Evolutionary conservation across 139 green algal species (phyloP).

Genomic region (Pleodorina starrii): DNA sequence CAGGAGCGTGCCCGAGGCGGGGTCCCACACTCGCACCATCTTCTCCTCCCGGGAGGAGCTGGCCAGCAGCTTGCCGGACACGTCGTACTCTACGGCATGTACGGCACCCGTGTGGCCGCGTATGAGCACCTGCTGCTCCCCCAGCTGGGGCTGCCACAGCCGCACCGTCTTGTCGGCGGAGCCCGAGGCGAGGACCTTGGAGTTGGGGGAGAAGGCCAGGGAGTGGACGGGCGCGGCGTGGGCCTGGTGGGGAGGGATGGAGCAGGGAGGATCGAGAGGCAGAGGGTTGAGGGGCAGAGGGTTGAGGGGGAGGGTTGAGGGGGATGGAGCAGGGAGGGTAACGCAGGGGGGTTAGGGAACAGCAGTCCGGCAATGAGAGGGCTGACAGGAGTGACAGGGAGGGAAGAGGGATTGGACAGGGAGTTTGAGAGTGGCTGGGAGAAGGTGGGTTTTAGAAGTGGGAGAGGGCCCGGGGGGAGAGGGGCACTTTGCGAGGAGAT

Average conservation of each 20-base stretch:
- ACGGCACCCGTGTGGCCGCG: constrained; percentile 13
- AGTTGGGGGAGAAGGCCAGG: constrained; percentile 33
- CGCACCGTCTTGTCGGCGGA: constrained; percentile 39
- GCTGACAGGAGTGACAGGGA: too few relatives aligned
- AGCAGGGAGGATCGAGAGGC: not conserved
- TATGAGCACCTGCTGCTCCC: constrained; percentile 25
- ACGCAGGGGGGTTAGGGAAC: too few relatives aligned
- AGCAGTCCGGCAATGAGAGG: too few relatives aligned
- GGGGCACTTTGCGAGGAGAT: too few relatives aligned
- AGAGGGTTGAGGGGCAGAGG: not conserved
- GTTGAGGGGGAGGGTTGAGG: too few relatives aligned
- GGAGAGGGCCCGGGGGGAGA: too few relatives aligned
- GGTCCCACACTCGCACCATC: constrained; percentile 45
- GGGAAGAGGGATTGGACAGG: not conserved
- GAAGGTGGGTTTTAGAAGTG: too few relatives aligned
- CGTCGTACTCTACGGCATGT: not conserved
- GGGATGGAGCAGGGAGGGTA: too few relatives aligned
- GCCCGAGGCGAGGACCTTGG: not conserved
- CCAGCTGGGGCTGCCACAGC: constrained; percentile 16
- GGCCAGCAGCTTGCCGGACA: constrained; percentile 29
- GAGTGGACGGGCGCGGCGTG: constrained; percentile 36
- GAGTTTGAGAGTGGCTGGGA: too few relatives aligned
- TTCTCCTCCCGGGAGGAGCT: constrained; percentile 34
- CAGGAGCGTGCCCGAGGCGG: constrained; percentile 9
- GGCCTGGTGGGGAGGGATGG: not conserved